These are phyloP conservation scores for Emmonsiellopsis sp. DNA, from an alignment of 2,329 filamentous ascomycete species.

Conservation along the genomic window DNA sequence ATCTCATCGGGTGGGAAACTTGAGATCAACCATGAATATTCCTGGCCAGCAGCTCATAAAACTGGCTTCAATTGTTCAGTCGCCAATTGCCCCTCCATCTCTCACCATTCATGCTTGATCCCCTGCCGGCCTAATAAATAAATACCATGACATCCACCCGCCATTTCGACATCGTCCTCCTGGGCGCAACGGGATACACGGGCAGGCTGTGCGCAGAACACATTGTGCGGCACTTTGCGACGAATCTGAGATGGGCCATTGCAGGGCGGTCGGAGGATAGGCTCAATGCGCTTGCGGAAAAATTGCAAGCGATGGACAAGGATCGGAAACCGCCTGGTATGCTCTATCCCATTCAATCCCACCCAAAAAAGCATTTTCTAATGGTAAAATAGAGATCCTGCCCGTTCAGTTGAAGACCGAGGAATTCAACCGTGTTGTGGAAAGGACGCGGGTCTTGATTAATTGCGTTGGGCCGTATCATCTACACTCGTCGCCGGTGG, in stretches of 20 bases:
- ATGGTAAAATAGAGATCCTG: constrained; percentile 30
- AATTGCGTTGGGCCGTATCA: constrained; percentile 57
- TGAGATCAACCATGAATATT: neutral
- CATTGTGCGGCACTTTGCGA: constrained; percentile 61
- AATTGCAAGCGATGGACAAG: constrained; percentile 57
- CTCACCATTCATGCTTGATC: neutral
- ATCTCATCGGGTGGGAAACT: neutral
- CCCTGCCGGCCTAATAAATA: neutral
- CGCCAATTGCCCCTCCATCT: neutral
- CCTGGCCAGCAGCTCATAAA: neutral
- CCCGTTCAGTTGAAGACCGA: constrained; percentile 39
- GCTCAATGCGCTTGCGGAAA: constrained; percentile 57
- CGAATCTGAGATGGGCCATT: constrained; percentile 76
- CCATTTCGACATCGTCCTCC: constrained; percentile 57
- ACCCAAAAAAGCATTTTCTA: neutral
- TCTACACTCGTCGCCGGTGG: constrained; percentile 54
- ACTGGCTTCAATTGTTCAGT: neutral
- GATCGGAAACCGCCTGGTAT: constrained; percentile 64
- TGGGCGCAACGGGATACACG: constrained; percentile 73
- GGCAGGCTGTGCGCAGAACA: constrained; percentile 69
- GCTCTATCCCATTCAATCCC: constrained; percentile 13
- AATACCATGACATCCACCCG: constrained; percentile 19
- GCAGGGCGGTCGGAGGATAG: constrained; percentile 74
- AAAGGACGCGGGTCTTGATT: constrained; percentile 50
- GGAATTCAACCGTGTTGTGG: constrained; percentile 44